Conservation (phyloP, 2,329 filamentous ascomycete species). For the Fusarium coffeatum region DNA sequence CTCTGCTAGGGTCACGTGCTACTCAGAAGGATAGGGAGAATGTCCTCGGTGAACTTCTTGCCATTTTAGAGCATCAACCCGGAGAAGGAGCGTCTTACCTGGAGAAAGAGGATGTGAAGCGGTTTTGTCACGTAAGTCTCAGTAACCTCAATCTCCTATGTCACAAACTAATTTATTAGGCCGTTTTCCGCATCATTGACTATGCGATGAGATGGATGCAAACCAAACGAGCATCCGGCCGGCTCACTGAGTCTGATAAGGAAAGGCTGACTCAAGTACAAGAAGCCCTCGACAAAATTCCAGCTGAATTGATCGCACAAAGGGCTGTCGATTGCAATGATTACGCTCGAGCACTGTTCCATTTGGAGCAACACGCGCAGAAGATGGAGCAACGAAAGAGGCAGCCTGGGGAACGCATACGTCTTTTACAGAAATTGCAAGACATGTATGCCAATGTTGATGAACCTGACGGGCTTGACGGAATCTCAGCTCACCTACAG, state of each 20-base stretch:
- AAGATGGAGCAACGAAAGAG: conserved; percentile 59
- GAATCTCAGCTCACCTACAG: conserved; percentile 87
- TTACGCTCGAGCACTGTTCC: conserved; percentile 90
- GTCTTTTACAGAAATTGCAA: conserved; percentile 82
- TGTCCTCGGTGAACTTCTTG: conserved; percentile 78
- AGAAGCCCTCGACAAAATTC: conserved; percentile 70
- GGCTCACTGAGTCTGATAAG: conserved; percentile 55
- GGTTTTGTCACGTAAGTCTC: conserved; percentile 83
- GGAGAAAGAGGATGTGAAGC: conserved; percentile 79
- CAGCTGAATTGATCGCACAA: conserved; percentile 78
- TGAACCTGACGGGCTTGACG: conserved; percentile 95
- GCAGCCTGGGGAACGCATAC: conserved; percentile 66
- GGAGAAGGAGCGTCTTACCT: conserved; percentile 64
- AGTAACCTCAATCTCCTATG: not conserved
- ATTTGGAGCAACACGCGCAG: conserved; percentile 90
- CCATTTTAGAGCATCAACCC: conserved; percentile 74
- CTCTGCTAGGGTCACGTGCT: conserved; percentile 76
- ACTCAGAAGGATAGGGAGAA: conserved; percentile 71
- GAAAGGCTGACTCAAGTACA: conserved; percentile 62
- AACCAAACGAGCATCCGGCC: conserved; percentile 64
- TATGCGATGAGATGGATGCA: conserved; percentile 93
- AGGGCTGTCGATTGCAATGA: conserved; percentile 94
- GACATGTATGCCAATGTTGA: conserved; percentile 98
- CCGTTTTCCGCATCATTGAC: conserved; percentile 89
- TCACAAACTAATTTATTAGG: conserved; percentile 60